Conservation (phyloP, 2,329 filamentous ascomycete species). For the Penicillium italicum region DNA sequence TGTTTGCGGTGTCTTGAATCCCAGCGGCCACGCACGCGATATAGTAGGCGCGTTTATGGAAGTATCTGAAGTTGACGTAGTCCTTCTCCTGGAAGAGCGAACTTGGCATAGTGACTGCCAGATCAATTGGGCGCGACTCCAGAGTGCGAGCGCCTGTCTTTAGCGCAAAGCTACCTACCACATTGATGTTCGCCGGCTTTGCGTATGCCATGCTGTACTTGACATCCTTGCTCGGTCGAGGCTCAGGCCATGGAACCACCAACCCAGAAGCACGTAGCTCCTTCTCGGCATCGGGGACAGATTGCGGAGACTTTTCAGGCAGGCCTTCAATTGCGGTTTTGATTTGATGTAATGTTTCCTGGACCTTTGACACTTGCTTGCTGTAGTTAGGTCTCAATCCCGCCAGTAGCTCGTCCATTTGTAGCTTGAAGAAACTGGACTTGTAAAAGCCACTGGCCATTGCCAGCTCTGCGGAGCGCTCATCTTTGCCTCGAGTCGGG, state of each 20-base stretch:
- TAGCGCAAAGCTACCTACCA: conserved; percentile 81
- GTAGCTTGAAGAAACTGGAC: conserved; percentile 64
- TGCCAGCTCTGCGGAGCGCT: conserved; percentile 35
- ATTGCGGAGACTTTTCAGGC: conserved; percentile 48
- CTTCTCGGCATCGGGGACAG: conserved; percentile 63
- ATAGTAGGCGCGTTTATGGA: conserved; percentile 91
- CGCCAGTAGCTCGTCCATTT: conserved; percentile 60
- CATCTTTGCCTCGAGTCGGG: conserved; percentile 20
- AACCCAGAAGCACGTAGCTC: conserved; percentile 64
- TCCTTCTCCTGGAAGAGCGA: conserved; percentile 88
- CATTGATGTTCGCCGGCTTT: conserved; percentile 74
- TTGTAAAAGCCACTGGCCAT: conserved; percentile 56
- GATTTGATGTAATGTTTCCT: conserved; percentile 53
- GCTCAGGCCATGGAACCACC: conserved; percentile 79
- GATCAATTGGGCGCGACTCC: conserved; percentile 62
- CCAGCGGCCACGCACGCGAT: conserved; percentile 74
- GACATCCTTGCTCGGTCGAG: conserved; percentile 68
- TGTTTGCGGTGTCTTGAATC: conserved; percentile 56
- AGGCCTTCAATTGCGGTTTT: conserved; percentile 58
- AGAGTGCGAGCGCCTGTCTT: conserved; percentile 66
- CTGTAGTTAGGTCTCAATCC: conserved; percentile 58
- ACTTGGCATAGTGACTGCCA: conserved; percentile 80
- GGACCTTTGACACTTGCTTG: conserved; percentile 52
- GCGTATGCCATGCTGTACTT: conserved; percentile 79
- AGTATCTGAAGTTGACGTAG: conserved; percentile 87